These are phyloP conservation scores for Ceratocystis cacaofunesta DNA, from an alignment of 2,329 filamentous ascomycete species.

Conservation along the genomic window DNA sequence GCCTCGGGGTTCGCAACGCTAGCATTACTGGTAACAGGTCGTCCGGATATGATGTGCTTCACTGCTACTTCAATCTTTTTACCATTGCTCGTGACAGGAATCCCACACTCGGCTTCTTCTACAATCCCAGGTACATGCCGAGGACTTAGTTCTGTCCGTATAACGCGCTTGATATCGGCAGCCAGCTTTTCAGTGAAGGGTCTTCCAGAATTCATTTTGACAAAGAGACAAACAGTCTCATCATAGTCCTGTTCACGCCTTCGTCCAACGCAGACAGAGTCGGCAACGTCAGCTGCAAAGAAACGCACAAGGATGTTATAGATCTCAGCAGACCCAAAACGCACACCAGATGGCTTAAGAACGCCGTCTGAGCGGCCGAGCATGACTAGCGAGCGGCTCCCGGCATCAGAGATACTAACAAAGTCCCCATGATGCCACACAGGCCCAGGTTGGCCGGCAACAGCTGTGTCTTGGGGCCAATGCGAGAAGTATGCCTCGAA, in stretches of 20 bases:
- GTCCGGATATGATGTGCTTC: constrained; percentile 84
- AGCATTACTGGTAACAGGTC: constrained; percentile 75
- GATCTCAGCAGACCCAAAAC: constrained; percentile 89
- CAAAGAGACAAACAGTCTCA: constrained; percentile 77
- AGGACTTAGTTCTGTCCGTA: constrained; percentile 68
- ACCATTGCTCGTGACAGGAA: constrained; percentile 83
- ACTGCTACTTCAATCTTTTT: constrained; percentile 97
- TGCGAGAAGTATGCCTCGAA: constrained; percentile 58
- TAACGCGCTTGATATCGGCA: constrained; percentile 46
- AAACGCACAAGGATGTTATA: constrained; percentile 84
- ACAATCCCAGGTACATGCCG: constrained; percentile 78
- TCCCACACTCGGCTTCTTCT: constrained; percentile 54
- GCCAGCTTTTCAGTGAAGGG: constrained; percentile 46
- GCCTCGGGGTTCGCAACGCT: constrained; percentile 87
- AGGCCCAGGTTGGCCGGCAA: constrained; percentile 25
- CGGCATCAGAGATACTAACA: constrained; percentile 48
- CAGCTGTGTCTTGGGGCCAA: background rate
- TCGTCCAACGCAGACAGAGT: constrained; percentile 76
- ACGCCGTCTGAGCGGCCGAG: constrained; percentile 85
- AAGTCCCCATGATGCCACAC: constrained; percentile 96
- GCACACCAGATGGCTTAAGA: constrained; percentile 77
- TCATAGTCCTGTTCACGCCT: constrained; percentile 57
- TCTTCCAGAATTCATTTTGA: constrained; percentile 53
- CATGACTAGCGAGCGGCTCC: constrained; percentile 72
- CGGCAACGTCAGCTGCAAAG: constrained; percentile 63